Evolutionary conservation across 495 filamentous ascomycete genomes (phyloP), one percentile per base, ranked within the genome.

Genomic region (Daldinia concentrica): DNA sequence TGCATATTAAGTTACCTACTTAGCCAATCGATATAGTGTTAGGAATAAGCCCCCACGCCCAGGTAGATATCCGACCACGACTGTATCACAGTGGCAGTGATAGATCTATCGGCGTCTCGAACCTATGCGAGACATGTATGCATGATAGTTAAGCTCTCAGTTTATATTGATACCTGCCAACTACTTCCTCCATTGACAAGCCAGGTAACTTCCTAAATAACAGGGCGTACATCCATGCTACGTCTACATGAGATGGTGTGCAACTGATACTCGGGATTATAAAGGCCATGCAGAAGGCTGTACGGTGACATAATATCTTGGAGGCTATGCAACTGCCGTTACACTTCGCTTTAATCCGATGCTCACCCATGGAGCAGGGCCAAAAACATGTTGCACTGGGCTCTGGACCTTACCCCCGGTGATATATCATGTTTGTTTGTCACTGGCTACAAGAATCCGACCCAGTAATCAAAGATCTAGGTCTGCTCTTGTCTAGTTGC

Each of bases 311-410:
- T 68, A 69, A 66, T 55, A 26, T 58, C 58, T 17, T 55, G 45
- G 58, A 61, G 19, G 45, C 29, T 32, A 71, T 64, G 69, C 62
- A 64, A 72, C 59, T 72, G 60, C 64, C 60, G 69, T 72, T 72
- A 62, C 65, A 69, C 43, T 27, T 45, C 14, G 43, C 41, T 27
- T 52, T 50, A 34, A 41, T 60, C 54, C 34, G 34, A 56, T 11
- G 36, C 11, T 14, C 9, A 54, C 50, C 57, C 68, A 56, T 41
- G 37, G 37, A 61, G 39, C 24, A 72, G 69, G 69, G 58, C 52
- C 45, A 39, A 52, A 12, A n/a, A 59, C 48, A 30, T 41, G 60
- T 61, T 57, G 36, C 64, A 68, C 27, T 15, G 30, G 52, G 26
- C 14, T 57, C 17, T 34, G n/a, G 29, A 19, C 54, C 29, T 57